Evolutionary conservation across 352 stramenopile species (phyloP), one percentile per base, ranked within the genome.

Genomic region (Globisporangium lucens): DNA sequence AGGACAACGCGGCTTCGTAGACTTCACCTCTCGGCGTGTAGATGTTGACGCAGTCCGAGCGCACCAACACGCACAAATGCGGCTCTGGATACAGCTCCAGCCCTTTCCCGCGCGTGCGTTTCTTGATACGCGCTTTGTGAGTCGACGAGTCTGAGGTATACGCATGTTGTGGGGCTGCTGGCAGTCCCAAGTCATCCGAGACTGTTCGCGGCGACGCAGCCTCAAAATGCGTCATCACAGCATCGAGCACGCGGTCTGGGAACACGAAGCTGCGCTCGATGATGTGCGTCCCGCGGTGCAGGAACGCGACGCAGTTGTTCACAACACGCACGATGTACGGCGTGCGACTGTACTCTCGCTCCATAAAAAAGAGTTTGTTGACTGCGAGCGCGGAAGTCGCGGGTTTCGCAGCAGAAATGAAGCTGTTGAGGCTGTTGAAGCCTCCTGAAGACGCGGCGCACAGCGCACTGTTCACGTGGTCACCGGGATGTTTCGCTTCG

Each of bases 1-100:
- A 95, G 0, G 87, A 85, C 33, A 95, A 68, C 30, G 87, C 67
- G 22, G 89, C 82, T 49, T 95, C 87, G 55, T 86, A 91, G 56
- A 89, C 76, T 43, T 92, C 83, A 1, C 86, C 86, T 6, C 72
- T 69, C 22, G 82, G 77, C 13, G 82, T 75, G 71, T 88, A 91
- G 38, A 92, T 76, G 46, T 85, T 88, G 22, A 92, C 71, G 57
- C 75, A 89, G 72, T 93, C 85, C 8, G 75, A 76, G 5, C 83
- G 83, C 55, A 87, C 82, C 43, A 93, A 69, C 29, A 93, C 75
- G 60, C 85, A 93, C 41, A 91, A 66, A 71, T 88, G 75, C 52
- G 67, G 62, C 22, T 29, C 41, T 55, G 9, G n/a, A 24, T 29
- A 59, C 6, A 61, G 38, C 15, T 73, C 41, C n/a, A 72, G 36